Conservation (phyloP, 179 eudicot species). For the Dionaea muscipula region DNA sequence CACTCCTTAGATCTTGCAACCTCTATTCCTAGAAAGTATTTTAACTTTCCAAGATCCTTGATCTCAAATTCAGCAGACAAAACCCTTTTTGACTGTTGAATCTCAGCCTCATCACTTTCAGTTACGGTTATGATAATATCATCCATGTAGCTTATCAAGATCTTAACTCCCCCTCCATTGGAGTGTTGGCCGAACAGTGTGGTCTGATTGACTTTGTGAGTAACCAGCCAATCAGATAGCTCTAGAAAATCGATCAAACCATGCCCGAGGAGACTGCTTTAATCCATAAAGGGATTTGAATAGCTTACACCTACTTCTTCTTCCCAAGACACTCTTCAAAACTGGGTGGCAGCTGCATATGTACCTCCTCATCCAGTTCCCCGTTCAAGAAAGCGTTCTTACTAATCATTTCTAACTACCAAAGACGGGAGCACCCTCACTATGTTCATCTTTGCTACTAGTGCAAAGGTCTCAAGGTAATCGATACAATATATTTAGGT, state of each 20-base stretch:
- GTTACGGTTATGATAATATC: background rate
- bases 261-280: background rate
- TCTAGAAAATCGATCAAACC: background rate
- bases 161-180: background rate
- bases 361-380: background rate
- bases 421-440: no score
- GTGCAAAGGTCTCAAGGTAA: no score
- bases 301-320: background rate
- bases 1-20: background rate
- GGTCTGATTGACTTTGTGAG: background rate
- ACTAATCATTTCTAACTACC: no score
- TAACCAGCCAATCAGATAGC: background rate
- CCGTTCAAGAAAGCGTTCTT: background rate
- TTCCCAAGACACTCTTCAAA: background rate
- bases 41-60: background rate
- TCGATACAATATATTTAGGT: no score
- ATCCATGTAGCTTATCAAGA: background rate
- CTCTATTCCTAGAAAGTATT: background rate
- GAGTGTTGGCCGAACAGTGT: background rate
- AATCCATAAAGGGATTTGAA: background rate
- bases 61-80: background rate
- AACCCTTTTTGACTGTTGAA: background rate
- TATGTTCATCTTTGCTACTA: no score
- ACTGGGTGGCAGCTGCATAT: background rate
- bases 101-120: background rate